Percentiles rank a stretch among this genome's conserved stretches.
Evolutionary conservation across 305 asterid species (phyloP).

Genomic region (Euphrasia arctica): DNA sequence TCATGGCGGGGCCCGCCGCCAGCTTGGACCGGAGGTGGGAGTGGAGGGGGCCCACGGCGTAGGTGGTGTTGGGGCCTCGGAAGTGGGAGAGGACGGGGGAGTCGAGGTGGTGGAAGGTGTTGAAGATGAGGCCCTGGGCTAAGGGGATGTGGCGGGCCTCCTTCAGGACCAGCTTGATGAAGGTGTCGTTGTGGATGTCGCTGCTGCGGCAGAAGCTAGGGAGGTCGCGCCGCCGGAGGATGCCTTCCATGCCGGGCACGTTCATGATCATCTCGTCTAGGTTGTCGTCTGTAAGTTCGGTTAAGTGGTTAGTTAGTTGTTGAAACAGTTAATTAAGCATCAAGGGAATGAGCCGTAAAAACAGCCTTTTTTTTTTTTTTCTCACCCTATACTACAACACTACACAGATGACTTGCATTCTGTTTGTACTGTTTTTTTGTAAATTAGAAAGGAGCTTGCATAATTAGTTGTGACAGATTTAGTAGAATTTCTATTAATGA

Average conservation of each 20-base stretch:
- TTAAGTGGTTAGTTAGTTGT: neutral
- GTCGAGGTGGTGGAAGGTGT: constrained; percentile 54
- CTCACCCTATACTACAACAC: too few relatives aligned
- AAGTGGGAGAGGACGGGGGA: constrained; percentile 39
- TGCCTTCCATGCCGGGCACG: constrained; percentile 51
- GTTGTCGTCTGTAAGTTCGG: constrained; percentile 30
- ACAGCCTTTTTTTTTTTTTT: neutral
- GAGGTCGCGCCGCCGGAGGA: constrained; percentile 52
- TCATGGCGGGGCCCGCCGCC: neutral
- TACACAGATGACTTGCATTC: too few relatives aligned
- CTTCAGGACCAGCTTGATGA: constrained; percentile 22
- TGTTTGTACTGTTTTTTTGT: too few relatives aligned
- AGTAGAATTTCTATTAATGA: too few relatives aligned
- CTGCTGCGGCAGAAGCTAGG: constrained; percentile 44
- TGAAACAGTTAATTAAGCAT: neutral
- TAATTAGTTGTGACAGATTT: too few relatives aligned
- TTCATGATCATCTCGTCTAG: constrained; percentile 43
- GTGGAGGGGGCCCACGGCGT: constrained; percentile 51
- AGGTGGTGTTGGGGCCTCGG: constrained; percentile 36
- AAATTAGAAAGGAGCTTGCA: too few relatives aligned
- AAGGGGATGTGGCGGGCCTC: constrained; percentile 31
- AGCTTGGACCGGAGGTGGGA: constrained; percentile 31
- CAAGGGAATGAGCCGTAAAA: constrained; percentile 5
- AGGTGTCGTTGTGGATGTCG: constrained; percentile 23
- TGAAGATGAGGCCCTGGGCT: constrained; percentile 50